Evolutionary conservation across 345 rosid genomes (phyloP).

Genomic region (Tarenaya hassleriana): DNA sequence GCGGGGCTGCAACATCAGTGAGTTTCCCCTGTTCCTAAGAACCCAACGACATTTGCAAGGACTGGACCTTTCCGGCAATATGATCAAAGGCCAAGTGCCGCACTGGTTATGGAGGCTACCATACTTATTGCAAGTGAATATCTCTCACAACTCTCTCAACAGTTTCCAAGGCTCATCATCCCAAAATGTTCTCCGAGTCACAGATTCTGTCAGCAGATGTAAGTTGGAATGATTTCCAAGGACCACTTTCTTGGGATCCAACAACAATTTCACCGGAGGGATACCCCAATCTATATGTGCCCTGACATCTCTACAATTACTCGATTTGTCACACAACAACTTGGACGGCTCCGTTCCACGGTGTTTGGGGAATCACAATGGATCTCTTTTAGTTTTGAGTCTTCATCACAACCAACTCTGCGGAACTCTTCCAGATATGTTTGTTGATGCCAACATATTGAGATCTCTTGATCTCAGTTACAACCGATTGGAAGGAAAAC

Average conservation of each 20-base stretch:
- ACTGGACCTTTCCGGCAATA: background rate
- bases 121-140: too few species aligned
- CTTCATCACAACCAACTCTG: constrained; percentile 17
- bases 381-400: background rate
- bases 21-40: too few species aligned
- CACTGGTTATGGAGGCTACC: background rate
- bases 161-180: background rate
- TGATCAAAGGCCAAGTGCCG: constrained; percentile 14
- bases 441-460: background rate
- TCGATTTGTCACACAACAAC: constrained; percentile 38
- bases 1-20: too few species aligned
- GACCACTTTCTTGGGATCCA: background rate
- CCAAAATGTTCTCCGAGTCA: constrained; percentile 6
- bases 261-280: constrained; percentile 18
- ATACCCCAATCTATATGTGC: constrained; percentile 38
- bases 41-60: too few species aligned
- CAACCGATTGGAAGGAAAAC: constrained; percentile 26
- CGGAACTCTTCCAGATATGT: constrained; percentile 15
- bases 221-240: constrained; percentile 1
- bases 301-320: constrained; percentile 7
- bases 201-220: background rate
- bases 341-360: constrained; percentile 30
- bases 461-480: background rate
- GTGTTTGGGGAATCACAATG: constrained; percentile 14
- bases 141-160: too few species aligned